Conservation (phyloP, 1,284 basidiomycete genomes). For the Tylopilus orsonianus region DNA sequence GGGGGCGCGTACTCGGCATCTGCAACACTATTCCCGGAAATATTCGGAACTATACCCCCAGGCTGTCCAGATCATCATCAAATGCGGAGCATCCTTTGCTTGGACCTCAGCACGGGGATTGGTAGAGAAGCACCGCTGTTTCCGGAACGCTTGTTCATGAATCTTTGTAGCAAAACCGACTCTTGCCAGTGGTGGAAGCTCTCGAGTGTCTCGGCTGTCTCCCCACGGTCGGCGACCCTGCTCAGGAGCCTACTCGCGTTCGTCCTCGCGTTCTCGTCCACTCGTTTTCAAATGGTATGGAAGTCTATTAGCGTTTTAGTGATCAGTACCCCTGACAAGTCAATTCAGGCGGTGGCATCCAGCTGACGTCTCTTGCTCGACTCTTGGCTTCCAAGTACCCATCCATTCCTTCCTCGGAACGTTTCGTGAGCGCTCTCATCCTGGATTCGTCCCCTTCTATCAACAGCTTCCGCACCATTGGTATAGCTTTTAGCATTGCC, state of each 20-base stretch:
- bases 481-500: slow-evolving; percentile 42
- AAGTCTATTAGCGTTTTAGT: no score
- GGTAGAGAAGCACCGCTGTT: slow-evolving; percentile 30
- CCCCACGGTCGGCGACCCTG: slow-evolving; percentile 11
- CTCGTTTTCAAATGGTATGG: slow-evolving; percentile 55
- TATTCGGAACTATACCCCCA: slow-evolving; percentile 49
- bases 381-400: slow-evolving; percentile 34
- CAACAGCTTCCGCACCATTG: slow-evolving; percentile 29
- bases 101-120: slow-evolving; percentile 34
- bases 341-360: slow-evolving; percentile 46
- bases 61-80: slow-evolving; percentile 48
- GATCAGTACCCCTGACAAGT: slow-evolving; percentile 1
- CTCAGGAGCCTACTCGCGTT: slow-evolving; percentile 1
- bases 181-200: slow-evolving; percentile 42
- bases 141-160: slow-evolving; percentile 1
- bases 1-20: slow-evolving; percentile 48
- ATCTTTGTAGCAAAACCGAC: slow-evolving; percentile 25
- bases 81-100: slow-evolving; percentile 41
- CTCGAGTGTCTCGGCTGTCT: slow-evolving; percentile 42
- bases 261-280: slow-evolving; percentile 45
- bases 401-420: slow-evolving; percentile 11
- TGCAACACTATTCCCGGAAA: slow-evolving; percentile 48
- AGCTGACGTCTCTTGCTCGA: slow-evolving; percentile 40
- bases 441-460: slow-evolving; percentile 53
- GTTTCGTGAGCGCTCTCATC: slow-evolving; percentile 39